Base-by-base conservation (phyloP, 2,329 filamentous ascomycete species). In the Curvularia spicifera region DNA sequence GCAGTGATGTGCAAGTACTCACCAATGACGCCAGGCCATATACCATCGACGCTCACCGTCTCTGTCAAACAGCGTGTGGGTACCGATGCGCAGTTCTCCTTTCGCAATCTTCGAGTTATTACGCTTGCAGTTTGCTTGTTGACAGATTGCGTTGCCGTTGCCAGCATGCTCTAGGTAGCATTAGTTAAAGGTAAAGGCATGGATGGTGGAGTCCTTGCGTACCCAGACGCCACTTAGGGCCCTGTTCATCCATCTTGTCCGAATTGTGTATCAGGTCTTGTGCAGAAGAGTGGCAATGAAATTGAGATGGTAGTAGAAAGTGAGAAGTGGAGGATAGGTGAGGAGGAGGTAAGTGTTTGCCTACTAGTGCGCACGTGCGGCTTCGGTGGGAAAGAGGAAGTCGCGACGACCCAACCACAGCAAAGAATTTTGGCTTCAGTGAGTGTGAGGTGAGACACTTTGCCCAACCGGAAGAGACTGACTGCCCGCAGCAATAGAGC, bases 1-100 rank as follows among this genome's bases (percentile, higher is more conserved):
- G 6, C 24, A n/a, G 12, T 28, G 6, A 15, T 26, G 2, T 29
- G 13, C 28, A 5, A 22, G 3, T 1, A 71, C 84, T 76, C 81
- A 95, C 93, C 93, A 97, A 76, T 97, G 93, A 72, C 89, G 89
- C 89, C 90, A 97, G 53, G 57, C 63, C 55, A 61, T 61, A 29
- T 80, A 76, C 85, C 86, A 95, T 67, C 82, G 83, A 46, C 84
- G 85, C 70, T 87, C 82, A 2, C 78, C 75, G 1, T 77, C 58
- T 55, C 87, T 82, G 9, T 83, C 82, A 59, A 94, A 85, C 83
- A 87, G 90, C 28, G 47, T 51, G 22, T 66, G 54, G 1, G 83
- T 84, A 49, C 91, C 93, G 43, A 93, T 84, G 53, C 93, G 89
- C 3, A 97, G 78, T 65, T 91, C 87, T 57, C 89, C 91, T 78